Base-by-base conservation (phyloP, 148 eudicot species). In the Rhododendron henanense region DNA sequence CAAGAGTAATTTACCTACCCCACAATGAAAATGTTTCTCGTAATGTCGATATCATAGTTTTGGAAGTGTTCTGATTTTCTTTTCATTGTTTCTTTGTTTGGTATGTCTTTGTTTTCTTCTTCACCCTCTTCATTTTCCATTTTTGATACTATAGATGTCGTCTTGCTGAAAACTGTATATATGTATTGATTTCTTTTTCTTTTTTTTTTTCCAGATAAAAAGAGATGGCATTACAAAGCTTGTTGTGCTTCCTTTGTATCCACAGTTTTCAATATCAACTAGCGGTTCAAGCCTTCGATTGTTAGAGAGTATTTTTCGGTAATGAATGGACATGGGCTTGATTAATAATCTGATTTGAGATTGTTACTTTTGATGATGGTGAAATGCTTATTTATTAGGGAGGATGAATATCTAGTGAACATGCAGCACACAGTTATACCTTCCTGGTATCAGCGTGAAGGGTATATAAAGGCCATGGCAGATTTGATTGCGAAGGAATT, bases 361-460 rank as follows among this genome's bases (percentile, higher is more conserved):
- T 11, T 37, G 78, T 82, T 82, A 18, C 63, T 51, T 75, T 39
- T 75, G 47, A 16, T 28, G 33, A 50, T 79, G 77, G 31, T 73
- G 65, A 85, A 25, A 73, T 75, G 44, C 41, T 75, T 48, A 31
- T 73, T 87, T 81, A 35, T 9, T 86, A 97, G 99, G 94, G 98
- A 95, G 86, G 99, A 97, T 88, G 98, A 95, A 87, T 95, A 97
- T 88, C 93, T 97, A 48, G 98, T 93, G 33, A 95, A 94, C 91
- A 97, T 97, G 98, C 98, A 95, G 87, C 98, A 95, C 90, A 95
- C 99, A 35, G 99, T 97, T 9, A 97, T 97, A 71, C 98, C 98
- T 84, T 97, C 99, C 86, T 97, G 99, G 99, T 97, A 97, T 89
- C 99, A 97, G 87, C 96, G 99, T 75, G 98, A 93, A 91, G 99